Evolutionary conservation across 768 basidiomycete genomes (phyloP).

Genomic region (Terana coerulea): DNA sequence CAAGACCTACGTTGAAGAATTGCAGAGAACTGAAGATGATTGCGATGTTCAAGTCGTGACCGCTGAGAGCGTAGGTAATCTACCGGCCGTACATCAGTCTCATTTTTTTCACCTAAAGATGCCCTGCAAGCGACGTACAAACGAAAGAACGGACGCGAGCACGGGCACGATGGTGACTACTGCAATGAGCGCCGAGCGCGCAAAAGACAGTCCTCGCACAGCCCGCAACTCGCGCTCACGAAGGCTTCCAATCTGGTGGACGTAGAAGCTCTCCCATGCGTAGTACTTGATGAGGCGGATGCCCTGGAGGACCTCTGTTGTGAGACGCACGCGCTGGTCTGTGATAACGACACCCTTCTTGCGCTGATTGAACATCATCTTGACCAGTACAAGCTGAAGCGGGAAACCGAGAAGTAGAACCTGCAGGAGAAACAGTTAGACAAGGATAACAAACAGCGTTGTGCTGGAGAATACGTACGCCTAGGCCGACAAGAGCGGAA

Average conservation of each 20-base stretch:
- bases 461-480: conserved; percentile 25
- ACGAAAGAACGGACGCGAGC: conserved; percentile 73
- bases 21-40: conserved; percentile 83
- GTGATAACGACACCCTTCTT: conserved; percentile 60
- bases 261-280: conserved; percentile 82
- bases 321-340: conserved; percentile 60
- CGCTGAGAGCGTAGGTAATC: conserved; percentile 61
- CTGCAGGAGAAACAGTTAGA: no score
- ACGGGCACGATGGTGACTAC: conserved; percentile 51
- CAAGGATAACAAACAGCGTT: conserved; percentile 5
- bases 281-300: conserved; percentile 94
- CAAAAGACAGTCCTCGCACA: conserved; percentile 29
- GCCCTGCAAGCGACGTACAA: conserved; percentile 27
- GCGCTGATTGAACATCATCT: conserved; percentile 49
- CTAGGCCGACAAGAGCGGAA: conserved; percentile 65
- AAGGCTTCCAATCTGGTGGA: conserved; percentile 64
- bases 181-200: conserved; percentile 34
- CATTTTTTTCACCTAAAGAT: background rate
- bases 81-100: conserved; percentile 23
- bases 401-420: conserved; percentile 57
- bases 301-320: conserved; percentile 68
- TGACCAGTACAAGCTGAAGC: conserved; percentile 49
- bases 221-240: conserved; percentile 69
- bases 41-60: conserved; percentile 62
- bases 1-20: conserved; percentile 76